These are phyloP conservation scores for Epichloe festucae DNA, from an alignment of 2,329 filamentous ascomycete genomes.

Conservation along the genomic window DNA sequence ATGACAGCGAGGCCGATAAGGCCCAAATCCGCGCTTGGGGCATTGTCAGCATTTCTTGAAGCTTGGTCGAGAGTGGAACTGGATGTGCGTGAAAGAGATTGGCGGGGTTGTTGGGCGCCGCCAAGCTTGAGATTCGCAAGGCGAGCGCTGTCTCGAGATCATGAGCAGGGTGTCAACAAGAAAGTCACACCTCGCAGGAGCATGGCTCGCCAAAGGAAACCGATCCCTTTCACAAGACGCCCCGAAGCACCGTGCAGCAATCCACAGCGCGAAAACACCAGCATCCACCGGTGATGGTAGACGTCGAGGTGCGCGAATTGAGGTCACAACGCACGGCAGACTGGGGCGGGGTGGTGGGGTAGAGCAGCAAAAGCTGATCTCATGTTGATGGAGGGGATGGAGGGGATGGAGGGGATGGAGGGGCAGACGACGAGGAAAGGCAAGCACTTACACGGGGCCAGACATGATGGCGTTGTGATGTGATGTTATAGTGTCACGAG, in stretches of 20 bases:
- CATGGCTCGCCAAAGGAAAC: background rate
- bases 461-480: slow-evolving; percentile 36
- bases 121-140: slow-evolving; percentile 62
- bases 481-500: background rate
- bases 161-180: slow-evolving; percentile 21
- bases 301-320: slow-evolving; percentile 21
- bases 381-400: background rate
- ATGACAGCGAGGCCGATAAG: slow-evolving; percentile 89
- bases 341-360: slow-evolving; percentile 29
- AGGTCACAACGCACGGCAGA: slow-evolving; percentile 15
- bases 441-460: slow-evolving; percentile 51
- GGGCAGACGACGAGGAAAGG: slow-evolving; percentile 7
- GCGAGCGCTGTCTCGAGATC: slow-evolving; percentile 47
- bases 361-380: slow-evolving; percentile 8
- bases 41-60: slow-evolving; percentile 41
- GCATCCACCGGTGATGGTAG: slow-evolving; percentile 11
- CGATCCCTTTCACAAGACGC: background rate
- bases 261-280: slow-evolving; percentile 7
- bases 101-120: slow-evolving; percentile 38
- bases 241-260: background rate
- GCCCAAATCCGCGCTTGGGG: slow-evolving; percentile 70
- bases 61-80: slow-evolving; percentile 13
- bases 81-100: slow-evolving; percentile 19
- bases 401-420: slow-evolving; percentile 7
- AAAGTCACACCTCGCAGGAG: background rate